phyloP scores from a whole-genome alignment of 1,284 basidiomycete genomes.

The Malassezia cuniculi region DNA sequence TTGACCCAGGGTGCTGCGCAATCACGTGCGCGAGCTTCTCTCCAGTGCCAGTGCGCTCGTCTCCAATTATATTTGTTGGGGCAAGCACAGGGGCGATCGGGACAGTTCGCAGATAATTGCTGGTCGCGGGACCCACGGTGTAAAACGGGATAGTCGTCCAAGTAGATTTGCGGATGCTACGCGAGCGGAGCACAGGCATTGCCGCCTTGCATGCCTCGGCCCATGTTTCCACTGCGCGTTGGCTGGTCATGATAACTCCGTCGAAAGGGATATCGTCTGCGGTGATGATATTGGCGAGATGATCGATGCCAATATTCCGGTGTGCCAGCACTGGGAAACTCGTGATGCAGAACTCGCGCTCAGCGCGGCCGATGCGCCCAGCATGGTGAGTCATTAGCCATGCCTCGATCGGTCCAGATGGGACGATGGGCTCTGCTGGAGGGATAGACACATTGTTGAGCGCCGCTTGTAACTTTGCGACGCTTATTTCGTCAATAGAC shows the following conservation, averaged over 20 bases:
- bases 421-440: too few species aligned
- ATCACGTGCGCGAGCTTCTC: slow-evolving; percentile 30
- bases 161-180: slow-evolving; percentile 12
- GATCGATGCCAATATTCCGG: slow-evolving; percentile 18
- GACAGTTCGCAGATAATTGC: slow-evolving; percentile 18
- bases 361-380: too few species aligned
- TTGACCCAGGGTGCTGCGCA: slow-evolving; percentile 7
- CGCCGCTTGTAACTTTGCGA: slow-evolving; percentile 11
- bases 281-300: slow-evolving; percentile 18
- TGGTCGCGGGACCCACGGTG: slow-evolving; percentile 37
- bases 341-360: slow-evolving; percentile 31
- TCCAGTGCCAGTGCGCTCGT: slow-evolving; percentile 32
- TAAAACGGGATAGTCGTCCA: slow-evolving; percentile 39
- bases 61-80: slow-evolving; percentile 27
- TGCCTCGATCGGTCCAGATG: too few species aligned
- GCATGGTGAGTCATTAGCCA: slow-evolving; percentile 43
- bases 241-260: slow-evolving; percentile 35
- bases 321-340: slow-evolving; percentile 32
- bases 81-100: slow-evolving; percentile 20
- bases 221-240: slow-evolving; percentile 37
- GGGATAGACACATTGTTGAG: slow-evolving; percentile 27
- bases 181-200: slow-evolving; percentile 10
- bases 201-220: slow-evolving; percentile 21
- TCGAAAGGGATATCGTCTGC: slow-evolving; percentile 14
- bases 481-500: neutral